Evolutionary conservation across 768 basidiomycete species (phyloP).

Genomic region (Tephrocybe rancida): DNA sequence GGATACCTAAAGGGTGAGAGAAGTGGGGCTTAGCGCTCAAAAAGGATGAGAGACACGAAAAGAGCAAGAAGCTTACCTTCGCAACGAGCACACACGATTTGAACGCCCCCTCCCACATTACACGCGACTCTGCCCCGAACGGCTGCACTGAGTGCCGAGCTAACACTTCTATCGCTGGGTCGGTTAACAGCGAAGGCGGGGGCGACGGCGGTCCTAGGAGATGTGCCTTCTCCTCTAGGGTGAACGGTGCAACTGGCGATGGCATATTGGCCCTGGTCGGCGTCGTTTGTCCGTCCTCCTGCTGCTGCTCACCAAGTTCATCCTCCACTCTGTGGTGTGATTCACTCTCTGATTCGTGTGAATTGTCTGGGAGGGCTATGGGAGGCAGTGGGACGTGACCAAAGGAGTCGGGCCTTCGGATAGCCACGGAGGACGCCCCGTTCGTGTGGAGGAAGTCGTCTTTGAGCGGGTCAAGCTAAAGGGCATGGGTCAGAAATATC

Average conservation of each 20-base stretch:
- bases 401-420: constrained; percentile 10
- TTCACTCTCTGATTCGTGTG: background rate
- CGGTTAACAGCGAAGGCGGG: background rate
- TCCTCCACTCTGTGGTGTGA: background rate
- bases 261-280: background rate
- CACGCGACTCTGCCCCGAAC: constrained; percentile 1
- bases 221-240: constrained; percentile 12
- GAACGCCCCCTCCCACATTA: constrained; percentile 18
- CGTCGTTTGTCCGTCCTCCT: constrained; percentile 10
- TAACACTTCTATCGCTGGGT: background rate
- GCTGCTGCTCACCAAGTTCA: background rate
- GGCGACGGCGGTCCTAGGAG: constrained; percentile 20
- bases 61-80: constrained; percentile 21
- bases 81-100: constrained; percentile 29
- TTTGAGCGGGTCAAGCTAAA: constrained; percentile 20
- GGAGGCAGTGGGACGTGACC: background rate
- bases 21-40: background rate
- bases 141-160: background rate
- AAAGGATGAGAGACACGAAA: background rate
- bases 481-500: background rate
- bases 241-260: background rate
- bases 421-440: constrained; percentile 13
- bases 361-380: background rate
- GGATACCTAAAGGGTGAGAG: constrained; percentile 19
- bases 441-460: constrained; percentile 10